phyloP scores from a whole-genome alignment of 2,329 filamentous ascomycete genomes.

The Arthrobotrys iridis region DNA sequence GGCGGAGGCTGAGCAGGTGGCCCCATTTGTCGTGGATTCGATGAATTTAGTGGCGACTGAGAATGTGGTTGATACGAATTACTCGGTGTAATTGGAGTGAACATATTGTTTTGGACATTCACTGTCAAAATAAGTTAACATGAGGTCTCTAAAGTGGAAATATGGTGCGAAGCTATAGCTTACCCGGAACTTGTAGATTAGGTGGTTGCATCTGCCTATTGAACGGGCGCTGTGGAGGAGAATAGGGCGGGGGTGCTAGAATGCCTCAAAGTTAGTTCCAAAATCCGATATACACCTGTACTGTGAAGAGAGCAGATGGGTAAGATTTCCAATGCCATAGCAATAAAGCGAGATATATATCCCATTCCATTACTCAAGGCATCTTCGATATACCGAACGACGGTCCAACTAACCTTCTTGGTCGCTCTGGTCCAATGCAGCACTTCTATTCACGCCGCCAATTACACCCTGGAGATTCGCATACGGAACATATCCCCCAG shows the following conservation, averaged over 20 bases:
- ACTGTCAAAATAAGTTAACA: slow-evolving; percentile 16
- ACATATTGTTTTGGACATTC: slow-evolving; percentile 53
- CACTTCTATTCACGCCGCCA: slow-evolving; percentile 51
- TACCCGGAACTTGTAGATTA: slow-evolving; percentile 51
- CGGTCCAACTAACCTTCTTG: slow-evolving; percentile 48
- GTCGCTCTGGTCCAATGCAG: slow-evolving; percentile 35
- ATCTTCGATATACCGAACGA: too few species aligned
- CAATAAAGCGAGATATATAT: too few species aligned
- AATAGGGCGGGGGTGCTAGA: slow-evolving; percentile 49
- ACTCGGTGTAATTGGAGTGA: slow-evolving; percentile 48
- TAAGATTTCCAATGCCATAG: background rate
- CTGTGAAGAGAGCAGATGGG: background rate
- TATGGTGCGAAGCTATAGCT: background rate
- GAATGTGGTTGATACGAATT: slow-evolving; percentile 53
- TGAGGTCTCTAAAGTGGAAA: background rate
- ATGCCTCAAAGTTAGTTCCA: slow-evolving; percentile 10
- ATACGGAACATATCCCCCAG: slow-evolving; percentile 53
- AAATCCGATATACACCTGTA: background rate
- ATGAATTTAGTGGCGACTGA: slow-evolving; percentile 39
- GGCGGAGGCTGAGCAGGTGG: slow-evolving; percentile 13
- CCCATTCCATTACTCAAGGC: too few species aligned
- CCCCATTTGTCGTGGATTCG: slow-evolving; percentile 36
- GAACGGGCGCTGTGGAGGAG: slow-evolving; percentile 51
- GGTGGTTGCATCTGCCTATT: slow-evolving; percentile 52
- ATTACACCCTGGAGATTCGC: slow-evolving; percentile 54